Base-by-base conservation (phyloP, 768 basidiomycete genomes). In the Trametes cinnabarina region DNA sequence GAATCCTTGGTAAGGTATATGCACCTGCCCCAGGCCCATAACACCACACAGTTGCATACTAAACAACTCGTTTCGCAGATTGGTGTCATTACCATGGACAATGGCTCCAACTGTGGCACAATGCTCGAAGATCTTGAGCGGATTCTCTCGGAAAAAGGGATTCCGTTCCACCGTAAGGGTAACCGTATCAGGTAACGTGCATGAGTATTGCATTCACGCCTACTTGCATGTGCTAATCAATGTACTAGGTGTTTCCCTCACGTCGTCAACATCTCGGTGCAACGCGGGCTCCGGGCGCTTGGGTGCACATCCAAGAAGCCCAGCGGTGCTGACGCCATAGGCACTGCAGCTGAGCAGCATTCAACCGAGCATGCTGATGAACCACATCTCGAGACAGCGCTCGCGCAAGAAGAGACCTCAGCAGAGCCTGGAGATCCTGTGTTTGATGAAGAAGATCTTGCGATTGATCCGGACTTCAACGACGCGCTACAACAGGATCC, bases 41-140 rank as follows among this genome's bases (percentile, higher is more conserved):
- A n/a, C n/a, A n/a, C n/a, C n/a, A n/a, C n/a, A n/a, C n/a, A n/a
- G n/a, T n/a, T n/a, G n/a, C n/a, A n/a, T n/a, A n/a, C n/a, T n/a
- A n/a, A n/a, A n/a, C n/a, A n/a, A n/a, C n/a, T 39, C 17, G 14
- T 26, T 19, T 19, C 11, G n/a, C 25, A 51, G 37, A 61, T 62
- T 37, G 73, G 74, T 0, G 63, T 60, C 3, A 62, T 73, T 30
- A 76, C 73, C 1, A 58, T 74, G 4, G 74, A 76, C 52, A 76
- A 75, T 62, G 74, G 74, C 2, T 70, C 69, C 10, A 76, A 73
- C 42, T 71, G 70, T 52, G 63, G 71, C 30, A 73, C 74, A 3
- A 63, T 69, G 42, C 71, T 76, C 70, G 64, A 62, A 35, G 61
- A 52, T 30, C 51, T 74, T 3, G 65, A 51, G 26, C 4, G 46